Conservation (phyloP, 306 rosid genomes). For the Prunus mume region DNA sequence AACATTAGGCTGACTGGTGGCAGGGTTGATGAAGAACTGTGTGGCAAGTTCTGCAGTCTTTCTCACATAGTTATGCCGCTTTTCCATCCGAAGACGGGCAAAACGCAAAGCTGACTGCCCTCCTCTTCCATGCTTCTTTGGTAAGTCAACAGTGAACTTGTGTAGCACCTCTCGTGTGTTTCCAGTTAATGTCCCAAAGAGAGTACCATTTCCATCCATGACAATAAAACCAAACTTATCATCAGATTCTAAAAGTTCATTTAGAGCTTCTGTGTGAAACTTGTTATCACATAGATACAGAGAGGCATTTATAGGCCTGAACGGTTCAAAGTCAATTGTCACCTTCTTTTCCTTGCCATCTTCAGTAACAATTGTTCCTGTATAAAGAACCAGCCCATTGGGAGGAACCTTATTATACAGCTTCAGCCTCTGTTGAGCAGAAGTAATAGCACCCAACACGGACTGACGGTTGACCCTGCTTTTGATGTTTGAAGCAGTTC, state of each 20-base stretch:
- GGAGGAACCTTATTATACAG: slow-evolving; percentile 88
- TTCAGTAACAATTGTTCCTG: slow-evolving; percentile 82
- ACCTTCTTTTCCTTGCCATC: slow-evolving; percentile 95
- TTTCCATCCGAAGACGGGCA: slow-evolving; percentile 93
- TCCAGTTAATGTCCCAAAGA: slow-evolving; percentile 83
- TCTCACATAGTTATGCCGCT: slow-evolving; percentile 83
- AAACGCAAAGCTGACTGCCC: slow-evolving; percentile 89
- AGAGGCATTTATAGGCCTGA: slow-evolving; percentile 80
- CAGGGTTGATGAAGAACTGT: slow-evolving; percentile 75
- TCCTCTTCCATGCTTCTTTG: slow-evolving; percentile 94
- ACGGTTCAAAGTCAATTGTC: slow-evolving; percentile 88
- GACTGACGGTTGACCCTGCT: slow-evolving; percentile 91
- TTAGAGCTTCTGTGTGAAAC: slow-evolving; percentile 83
- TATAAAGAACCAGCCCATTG: slow-evolving; percentile 79
- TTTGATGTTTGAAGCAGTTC: slow-evolving; percentile 90
- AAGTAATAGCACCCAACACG: slow-evolving; percentile 85
- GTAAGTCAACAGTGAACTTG: slow-evolving; percentile 77
- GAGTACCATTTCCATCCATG: slow-evolving; percentile 93
- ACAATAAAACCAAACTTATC: slow-evolving; percentile 87
- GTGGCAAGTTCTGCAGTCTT: slow-evolving; percentile 94
- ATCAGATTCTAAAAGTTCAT: slow-evolving; percentile 83
- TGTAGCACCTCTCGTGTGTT: slow-evolving; percentile 88
- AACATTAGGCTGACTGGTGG: slow-evolving; percentile 94
- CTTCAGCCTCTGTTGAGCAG: slow-evolving; percentile 87
- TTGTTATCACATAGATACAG: slow-evolving; percentile 87